Base-by-base conservation (phyloP, 2,329 filamentous ascomycete species). In the Scolecobasidium constrictum region DNA sequence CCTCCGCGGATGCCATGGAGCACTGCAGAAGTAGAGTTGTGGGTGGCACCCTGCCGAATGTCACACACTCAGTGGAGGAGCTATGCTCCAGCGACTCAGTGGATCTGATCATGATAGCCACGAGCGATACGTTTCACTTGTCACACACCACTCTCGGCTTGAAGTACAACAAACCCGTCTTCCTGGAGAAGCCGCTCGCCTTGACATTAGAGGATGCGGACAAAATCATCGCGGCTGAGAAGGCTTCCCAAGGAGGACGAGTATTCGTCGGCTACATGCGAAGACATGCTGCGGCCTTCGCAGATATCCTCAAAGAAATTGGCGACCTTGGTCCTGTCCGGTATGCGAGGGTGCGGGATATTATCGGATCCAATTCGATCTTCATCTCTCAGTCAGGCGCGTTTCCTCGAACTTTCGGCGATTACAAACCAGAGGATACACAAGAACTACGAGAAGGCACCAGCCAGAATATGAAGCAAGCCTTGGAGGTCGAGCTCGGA, bases 221-320 rank as follows among this genome's bases (percentile, higher is more conserved):
- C 19, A 53, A 58, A 0, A 68, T 81, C 17, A 57, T 70, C 21
- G 66, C 60, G 0, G 74, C 74, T 0, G 70, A 77, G 52, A 54
- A 57, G 15, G 50, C 65, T 0, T 54, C 58, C 2, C 50, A 54
- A 9, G 67, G 64, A 0, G 60, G 58, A 4, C 62, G 55, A 21
- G 64, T 78, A 2, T 74, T 81, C 51, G 72, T 81, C 0, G 75
- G 75, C 2, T 77, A 73, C 43, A 77, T 77, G 65, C 62, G 77
- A 16, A 65, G 77, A n/a, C 78, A 78, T 50, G 75, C 77, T 0
- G 58, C 69, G 0, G 65, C 67, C 1, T 78, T 78, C 48, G 56
- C 64, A 0, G 63, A 72, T 18, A 67, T 71, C 0, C 65, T 79
- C 33, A 61, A 67, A 5, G 76, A 81, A 47, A 59, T 81, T 1